Conservation (phyloP, 331 rosid genomes). For the Pyrus hybrid region DNA sequence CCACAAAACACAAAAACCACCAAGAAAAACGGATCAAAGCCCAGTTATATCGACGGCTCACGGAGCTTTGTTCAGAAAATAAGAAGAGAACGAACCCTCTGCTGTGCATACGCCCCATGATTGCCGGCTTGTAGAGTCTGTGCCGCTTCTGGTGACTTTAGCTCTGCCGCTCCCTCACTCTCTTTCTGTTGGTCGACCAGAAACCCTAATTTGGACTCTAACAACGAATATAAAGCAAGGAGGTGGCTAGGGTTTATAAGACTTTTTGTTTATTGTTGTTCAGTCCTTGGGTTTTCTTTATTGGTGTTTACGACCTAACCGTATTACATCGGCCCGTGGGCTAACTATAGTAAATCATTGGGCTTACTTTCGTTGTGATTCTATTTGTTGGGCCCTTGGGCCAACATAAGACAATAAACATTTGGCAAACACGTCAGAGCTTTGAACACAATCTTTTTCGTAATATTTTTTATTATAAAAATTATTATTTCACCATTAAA, state of each 20-base stretch:
- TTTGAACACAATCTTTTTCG: background rate
- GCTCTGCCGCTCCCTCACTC: background rate
- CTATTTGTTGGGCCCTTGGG: background rate
- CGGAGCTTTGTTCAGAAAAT: background rate
- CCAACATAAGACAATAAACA: background rate
- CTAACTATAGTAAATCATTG: background rate
- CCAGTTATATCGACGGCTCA: background rate
- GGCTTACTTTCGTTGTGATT: background rate
- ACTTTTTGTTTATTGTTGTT: background rate
- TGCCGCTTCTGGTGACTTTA: background rate
- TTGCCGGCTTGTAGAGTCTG: background rate
- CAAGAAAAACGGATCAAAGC: background rate
- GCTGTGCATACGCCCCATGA: constrained; percentile 1
- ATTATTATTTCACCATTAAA: too few relatives aligned
- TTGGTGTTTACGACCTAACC: too few relatives aligned
- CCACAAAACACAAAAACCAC: background rate
- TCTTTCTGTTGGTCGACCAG: background rate
- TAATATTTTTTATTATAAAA: too few relatives aligned
- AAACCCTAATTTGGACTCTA: background rate
- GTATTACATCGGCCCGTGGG: background rate
- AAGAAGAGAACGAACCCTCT: background rate
- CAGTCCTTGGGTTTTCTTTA: background rate
- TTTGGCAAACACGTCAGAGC: background rate
- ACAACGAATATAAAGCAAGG: background rate
- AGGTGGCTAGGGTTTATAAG: background rate